Evolutionary conservation across 495 filamentous ascomycete genomes (phyloP).

Genomic region (Xylaria castorea): DNA sequence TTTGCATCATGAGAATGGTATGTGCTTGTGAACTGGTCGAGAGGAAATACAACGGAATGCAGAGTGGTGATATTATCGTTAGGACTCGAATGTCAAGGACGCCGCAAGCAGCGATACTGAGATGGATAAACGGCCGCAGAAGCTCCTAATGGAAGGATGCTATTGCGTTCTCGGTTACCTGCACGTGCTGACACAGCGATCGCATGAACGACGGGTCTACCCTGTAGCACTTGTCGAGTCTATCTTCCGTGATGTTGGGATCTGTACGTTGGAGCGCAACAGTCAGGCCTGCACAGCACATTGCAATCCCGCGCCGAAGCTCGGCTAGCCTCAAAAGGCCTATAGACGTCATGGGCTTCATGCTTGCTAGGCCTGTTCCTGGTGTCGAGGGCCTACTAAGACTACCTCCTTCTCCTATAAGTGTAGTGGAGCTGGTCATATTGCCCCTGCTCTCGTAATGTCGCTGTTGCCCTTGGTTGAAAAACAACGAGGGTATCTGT

Average conservation of each 20-base stretch:
- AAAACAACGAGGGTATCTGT: conserved; percentile 8
- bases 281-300: conserved; percentile 47
- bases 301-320: conserved; percentile 45
- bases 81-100: neutral
- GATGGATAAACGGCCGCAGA: neutral
- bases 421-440: neutral
- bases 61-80: neutral
- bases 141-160: conserved; percentile 4
- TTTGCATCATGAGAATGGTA: neutral
- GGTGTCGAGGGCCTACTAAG: conserved; percentile 17
- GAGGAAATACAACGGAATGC: neutral
- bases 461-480: conserved; percentile 21
- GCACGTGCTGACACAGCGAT: conserved; percentile 52
- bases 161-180: conserved; percentile 44
- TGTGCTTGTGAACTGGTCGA: neutral
- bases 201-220: conserved; percentile 48
- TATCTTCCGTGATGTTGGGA: conserved; percentile 17
- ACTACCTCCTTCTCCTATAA: neutral
- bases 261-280: conserved; percentile 45
- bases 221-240: conserved; percentile 25
- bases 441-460: conserved; percentile 12
- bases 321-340: conserved; percentile 34
- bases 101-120: neutral
- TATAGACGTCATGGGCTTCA: conserved; percentile 31
- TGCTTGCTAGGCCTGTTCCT: conserved; percentile 20